Evolutionary conservation across 192 early-diverging fungal species (phyloP).

Genomic region (Podila epicladia): DNA sequence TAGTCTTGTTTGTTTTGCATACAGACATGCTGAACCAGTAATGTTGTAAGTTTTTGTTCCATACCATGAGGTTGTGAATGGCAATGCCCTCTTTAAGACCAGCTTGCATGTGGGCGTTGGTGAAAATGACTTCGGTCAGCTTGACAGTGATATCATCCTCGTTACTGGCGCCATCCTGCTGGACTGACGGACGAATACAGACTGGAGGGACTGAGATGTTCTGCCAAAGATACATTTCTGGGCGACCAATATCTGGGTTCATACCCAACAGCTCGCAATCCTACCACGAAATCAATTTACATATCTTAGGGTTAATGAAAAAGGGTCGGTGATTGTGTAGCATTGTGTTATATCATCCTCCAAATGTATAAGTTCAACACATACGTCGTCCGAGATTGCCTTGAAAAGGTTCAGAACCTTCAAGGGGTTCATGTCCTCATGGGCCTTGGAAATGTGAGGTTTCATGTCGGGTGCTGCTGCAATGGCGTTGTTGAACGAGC

Average conservation of each 20-base stretch:
- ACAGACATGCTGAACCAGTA: background rate
- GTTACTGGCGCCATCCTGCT: constrained; percentile 93
- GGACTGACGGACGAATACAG: constrained; percentile 94
- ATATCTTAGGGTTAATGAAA: background rate
- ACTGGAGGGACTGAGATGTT: constrained; percentile 95
- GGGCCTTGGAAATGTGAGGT: constrained; percentile 80
- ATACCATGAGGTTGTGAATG: constrained; percentile 73
- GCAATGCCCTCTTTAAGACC: constrained; percentile 70
- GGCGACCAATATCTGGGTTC: constrained; percentile 83
- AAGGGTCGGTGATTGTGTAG: too few relatives aligned
- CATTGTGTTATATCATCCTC: too few relatives aligned
- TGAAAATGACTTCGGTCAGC: constrained; percentile 92
- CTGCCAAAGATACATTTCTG: constrained; percentile 95
- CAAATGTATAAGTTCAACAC: background rate
- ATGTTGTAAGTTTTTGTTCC: background rate
- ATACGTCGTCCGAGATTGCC: constrained; percentile 84
- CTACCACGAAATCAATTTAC: constrained; percentile 22
- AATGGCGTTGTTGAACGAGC: constrained; percentile 79
- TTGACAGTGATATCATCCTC: constrained; percentile 98
- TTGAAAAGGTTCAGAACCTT: constrained; percentile 88
- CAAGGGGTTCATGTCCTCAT: constrained; percentile 95
- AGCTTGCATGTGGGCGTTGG: constrained; percentile 81
- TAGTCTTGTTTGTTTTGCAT: background rate
- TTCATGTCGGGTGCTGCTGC: constrained; percentile 80
- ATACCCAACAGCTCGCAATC: constrained; percentile 97